A percentile compares a stretch with the other conserved stretches of the same genome.
phyloP scores from a whole-genome alignment of 2,329 filamentous ascomycete species.

The Fusarium tuaranense region DNA sequence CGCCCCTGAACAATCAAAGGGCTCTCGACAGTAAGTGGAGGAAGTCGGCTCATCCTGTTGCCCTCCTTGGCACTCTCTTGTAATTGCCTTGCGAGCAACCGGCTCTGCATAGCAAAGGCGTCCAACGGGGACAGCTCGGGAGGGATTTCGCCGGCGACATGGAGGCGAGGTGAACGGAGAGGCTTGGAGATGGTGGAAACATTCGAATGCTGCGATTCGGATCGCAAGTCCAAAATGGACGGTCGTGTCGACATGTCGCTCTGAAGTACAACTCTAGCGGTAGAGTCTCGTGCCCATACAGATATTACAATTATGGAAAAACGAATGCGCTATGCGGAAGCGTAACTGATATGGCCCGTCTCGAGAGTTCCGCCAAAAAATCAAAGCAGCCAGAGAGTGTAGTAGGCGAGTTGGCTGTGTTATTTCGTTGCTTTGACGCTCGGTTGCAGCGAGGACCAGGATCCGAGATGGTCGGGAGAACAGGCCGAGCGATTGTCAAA shows the following conservation, averaged over 20 bases:
- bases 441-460: not conserved
- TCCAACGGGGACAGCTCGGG: constrained; percentile 94
- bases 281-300: constrained; percentile 34
- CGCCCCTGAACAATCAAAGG: constrained; percentile 80
- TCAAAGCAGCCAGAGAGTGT: not conserved
- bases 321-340: constrained; percentile 2
- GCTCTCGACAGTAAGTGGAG: constrained; percentile 84
- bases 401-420: not conserved
- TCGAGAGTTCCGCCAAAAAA: constrained; percentile 1
- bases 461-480: constrained; percentile 1
- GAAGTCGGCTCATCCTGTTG: constrained; percentile 85
- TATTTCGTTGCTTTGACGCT: constrained; percentile 7
- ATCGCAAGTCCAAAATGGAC: constrained; percentile 69
- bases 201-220: constrained; percentile 65
- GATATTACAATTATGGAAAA: constrained; percentile 1
- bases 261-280: constrained; percentile 20
- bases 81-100: constrained; percentile 86
- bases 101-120: constrained; percentile 92
- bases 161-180: constrained; percentile 79
- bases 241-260: constrained; percentile 66
- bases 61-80: constrained; percentile 81
- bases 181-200: constrained; percentile 61
- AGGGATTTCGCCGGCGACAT: constrained; percentile 83
- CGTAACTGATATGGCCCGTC: not conserved
- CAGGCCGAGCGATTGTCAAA: constrained; percentile 14